Base-by-base conservation (phyloP, 1,284 basidiomycete species). In the Trichosporon sp. region DNA sequence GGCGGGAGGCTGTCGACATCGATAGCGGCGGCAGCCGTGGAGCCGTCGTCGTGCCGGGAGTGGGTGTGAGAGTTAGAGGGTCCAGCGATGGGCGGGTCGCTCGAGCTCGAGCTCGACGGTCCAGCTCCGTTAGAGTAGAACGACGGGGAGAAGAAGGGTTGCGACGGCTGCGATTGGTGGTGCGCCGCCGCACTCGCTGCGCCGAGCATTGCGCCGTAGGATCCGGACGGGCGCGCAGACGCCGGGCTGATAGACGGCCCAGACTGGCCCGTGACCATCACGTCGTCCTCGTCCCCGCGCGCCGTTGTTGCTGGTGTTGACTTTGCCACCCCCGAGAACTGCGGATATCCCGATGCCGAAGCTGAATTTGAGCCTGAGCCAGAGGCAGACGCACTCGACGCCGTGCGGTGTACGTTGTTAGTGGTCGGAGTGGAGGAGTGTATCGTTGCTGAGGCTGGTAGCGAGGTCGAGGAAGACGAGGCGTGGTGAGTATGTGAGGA, bases 1-100 rank as follows among this genome's bases (percentile, higher is more conserved):
- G 70, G 58, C 14, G 69, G 64, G 8, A 62, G 59, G 56, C 62
- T 71, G 40, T 70, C 73, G 54, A 74, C 69, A 65, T 73, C 72
- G 62, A 74, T 76, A 25, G 71, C 72, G 29, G 72, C 70, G 3
- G 56, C 23, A 2, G 71, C 69, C 21, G 71, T 61, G 36, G 68
- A 64, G 40, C 57, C 61, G 25, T 60, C 66, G 34, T 31, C 25
- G 34, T 8, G 14, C n/a, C n/a, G n/a, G n/a, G n/a, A n/a, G n/a
- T n/a, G n/a, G n/a, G n/a, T n/a, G n/a, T n/a, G n/a, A n/a, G n/a
- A n/a, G n/a, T n/a, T n/a, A n/a, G n/a, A n/a, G n/a, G 27, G 10
- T 7, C 8, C 31, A n/a, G 40, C 2, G 27, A 25, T 3, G 21
- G 27, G 9, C 44, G 29, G 13, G 27, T n/a, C 4, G 29, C n/a